phyloP scores from a whole-genome alignment of 805 yeast species.

The Ogataea siamensis region DNA sequence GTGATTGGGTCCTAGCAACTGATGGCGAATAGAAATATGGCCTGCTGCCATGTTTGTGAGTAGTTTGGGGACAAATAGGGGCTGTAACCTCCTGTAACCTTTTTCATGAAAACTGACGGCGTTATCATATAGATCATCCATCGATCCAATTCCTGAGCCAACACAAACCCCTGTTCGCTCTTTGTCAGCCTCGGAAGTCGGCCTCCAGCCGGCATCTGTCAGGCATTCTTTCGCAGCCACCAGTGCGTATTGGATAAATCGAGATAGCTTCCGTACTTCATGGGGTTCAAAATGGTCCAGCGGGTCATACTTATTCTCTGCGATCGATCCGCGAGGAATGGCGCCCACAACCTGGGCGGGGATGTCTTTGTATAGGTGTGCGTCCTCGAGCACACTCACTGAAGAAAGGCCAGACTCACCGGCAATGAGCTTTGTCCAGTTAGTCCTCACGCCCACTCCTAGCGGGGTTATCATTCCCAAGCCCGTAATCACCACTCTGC shows the following conservation, averaged over 20 bases:
- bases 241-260: slow-evolving; percentile 74
- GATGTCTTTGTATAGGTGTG: slow-evolving; percentile 42
- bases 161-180: slow-evolving; percentile 68
- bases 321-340: slow-evolving; percentile 39
- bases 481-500: slow-evolving; percentile 89
- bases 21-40: slow-evolving; percentile 74
- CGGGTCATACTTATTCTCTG: slow-evolving; percentile 51
- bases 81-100: slow-evolving; percentile 74
- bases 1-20: slow-evolving; percentile 82
- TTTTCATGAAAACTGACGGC: slow-evolving; percentile 45
- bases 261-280: slow-evolving; percentile 62
- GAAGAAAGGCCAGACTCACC: slow-evolving; percentile 60
- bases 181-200: slow-evolving; percentile 36
- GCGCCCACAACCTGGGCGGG: slow-evolving; percentile 19
- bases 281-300: slow-evolving; percentile 45
- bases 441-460: slow-evolving; percentile 60
- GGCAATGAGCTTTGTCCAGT: slow-evolving; percentile 54
- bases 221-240: slow-evolving; percentile 79
- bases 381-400: slow-evolving; percentile 43
- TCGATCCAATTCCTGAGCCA: slow-evolving; percentile 91
- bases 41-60: slow-evolving; percentile 95
- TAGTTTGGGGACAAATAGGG: slow-evolving; percentile 80
- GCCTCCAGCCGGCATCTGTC: slow-evolving; percentile 57
- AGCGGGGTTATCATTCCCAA: slow-evolving; percentile 84
- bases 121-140: slow-evolving; percentile 68